These are phyloP conservation scores for Melampsora americana DNA, from an alignment of 1,284 basidiomycete genomes.

Conservation along the genomic window DNA sequence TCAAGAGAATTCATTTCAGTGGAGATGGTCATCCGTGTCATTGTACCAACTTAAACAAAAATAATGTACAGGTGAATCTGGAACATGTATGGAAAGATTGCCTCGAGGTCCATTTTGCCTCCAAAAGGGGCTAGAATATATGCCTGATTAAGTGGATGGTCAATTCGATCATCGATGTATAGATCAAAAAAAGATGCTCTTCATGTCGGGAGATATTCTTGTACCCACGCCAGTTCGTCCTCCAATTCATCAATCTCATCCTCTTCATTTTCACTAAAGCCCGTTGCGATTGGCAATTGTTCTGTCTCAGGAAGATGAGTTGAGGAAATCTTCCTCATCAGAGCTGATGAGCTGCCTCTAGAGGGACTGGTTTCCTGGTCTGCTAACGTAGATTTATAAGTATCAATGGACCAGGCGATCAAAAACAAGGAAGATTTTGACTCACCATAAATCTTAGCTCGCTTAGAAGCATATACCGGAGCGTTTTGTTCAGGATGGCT, in stretches of 20 bases:
- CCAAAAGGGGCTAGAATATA: too few species aligned
- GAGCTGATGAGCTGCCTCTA: not conserved
- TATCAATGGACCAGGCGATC: not conserved
- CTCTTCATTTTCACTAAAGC: not conserved
- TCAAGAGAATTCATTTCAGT: too few species aligned
- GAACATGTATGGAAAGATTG: too few species aligned
- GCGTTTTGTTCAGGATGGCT: not conserved
- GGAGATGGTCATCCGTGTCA: too few species aligned
- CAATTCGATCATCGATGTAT: too few species aligned
- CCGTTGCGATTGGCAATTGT: not conserved
- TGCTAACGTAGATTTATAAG: not conserved
- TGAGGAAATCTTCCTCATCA: not conserved
- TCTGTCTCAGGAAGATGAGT: not conserved
- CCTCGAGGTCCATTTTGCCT: too few species aligned
- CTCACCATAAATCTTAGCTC: not conserved
- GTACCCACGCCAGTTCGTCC: not conserved
- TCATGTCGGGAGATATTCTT: not conserved
- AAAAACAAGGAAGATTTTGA: not conserved
- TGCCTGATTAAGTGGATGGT: too few species aligned
- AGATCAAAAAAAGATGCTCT: too few species aligned
- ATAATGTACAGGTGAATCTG: too few species aligned
- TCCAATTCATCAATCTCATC: constrained; percentile 4
- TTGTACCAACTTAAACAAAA: too few species aligned
- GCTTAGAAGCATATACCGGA: not conserved
- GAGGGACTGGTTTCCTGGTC: not conserved